Evolutionary conservation across 2,329 filamentous ascomycete genomes (phyloP).

Genomic region (Epichloe gansuensis): DNA sequence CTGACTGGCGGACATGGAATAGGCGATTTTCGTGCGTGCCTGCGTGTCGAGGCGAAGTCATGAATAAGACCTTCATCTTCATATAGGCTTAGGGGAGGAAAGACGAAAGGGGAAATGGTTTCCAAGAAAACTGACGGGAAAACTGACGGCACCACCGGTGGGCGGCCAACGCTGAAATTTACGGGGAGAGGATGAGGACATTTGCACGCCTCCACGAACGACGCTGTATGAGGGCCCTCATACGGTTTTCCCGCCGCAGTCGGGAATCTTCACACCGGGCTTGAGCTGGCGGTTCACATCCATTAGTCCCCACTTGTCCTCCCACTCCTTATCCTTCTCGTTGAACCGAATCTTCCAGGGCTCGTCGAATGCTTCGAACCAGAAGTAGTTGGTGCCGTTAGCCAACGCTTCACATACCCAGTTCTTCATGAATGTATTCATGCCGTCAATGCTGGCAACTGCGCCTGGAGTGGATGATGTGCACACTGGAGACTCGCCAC

Average conservation of each 20-base stretch:
- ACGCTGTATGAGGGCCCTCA: neutral
- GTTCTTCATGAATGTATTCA: constrained; percentile 76
- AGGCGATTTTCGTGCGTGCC: neutral
- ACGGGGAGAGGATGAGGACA: too few relatives aligned
- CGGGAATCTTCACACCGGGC: constrained; percentile 68
- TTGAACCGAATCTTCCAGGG: constrained; percentile 82
- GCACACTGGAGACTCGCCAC: constrained; percentile 46
- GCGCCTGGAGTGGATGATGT: constrained; percentile 37
- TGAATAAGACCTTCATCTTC: too few relatives aligned
- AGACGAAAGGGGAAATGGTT: too few relatives aligned
- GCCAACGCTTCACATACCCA: constrained; percentile 72
- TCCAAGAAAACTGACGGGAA: neutral
- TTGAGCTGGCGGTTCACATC: constrained; percentile 77
- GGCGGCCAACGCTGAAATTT: neutral
- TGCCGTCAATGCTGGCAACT: constrained; percentile 63
- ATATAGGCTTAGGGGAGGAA: too few relatives aligned
- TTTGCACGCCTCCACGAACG: too few relatives aligned
- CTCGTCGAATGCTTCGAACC: constrained; percentile 96
- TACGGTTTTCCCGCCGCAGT: constrained; percentile 66
- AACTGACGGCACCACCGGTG: neutral
- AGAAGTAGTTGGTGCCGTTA: constrained; percentile 88
- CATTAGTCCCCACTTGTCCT: constrained; percentile 92
- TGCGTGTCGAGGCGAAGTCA: neutral
- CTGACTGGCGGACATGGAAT: neutral
- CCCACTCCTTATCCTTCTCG: constrained; percentile 59